These are phyloP conservation scores for Sporisorium exsertum DNA, from an alignment of 1,284 basidiomycete species.

Conservation along the genomic window DNA sequence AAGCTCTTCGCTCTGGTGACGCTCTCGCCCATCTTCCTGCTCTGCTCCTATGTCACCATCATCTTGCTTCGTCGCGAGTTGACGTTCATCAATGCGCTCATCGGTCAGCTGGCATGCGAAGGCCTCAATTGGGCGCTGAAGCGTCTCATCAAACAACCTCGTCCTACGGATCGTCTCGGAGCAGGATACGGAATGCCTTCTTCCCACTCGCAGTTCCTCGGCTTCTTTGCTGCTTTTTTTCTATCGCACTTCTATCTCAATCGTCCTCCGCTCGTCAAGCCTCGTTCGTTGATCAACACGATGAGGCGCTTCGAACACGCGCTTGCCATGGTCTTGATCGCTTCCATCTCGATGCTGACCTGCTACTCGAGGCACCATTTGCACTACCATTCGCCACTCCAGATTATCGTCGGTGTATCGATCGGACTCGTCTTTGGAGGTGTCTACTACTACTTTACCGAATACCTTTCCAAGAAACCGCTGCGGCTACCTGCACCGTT, in stretches of 20 bases:
- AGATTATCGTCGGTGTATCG: constrained; percentile 79
- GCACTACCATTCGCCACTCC: constrained; percentile 78
- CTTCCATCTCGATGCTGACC: constrained; percentile 75
- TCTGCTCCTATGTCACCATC: constrained; percentile 78
- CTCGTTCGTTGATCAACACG: constrained; percentile 43
- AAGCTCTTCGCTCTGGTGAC: constrained; percentile 61
- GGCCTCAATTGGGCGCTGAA: constrained; percentile 80
- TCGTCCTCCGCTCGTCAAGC: constrained; percentile 75
- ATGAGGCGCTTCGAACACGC: constrained; percentile 56
- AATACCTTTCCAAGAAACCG: constrained; percentile 73
- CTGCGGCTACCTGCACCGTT: constrained; percentile 42
- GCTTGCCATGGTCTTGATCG: constrained; percentile 73
- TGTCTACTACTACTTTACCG: constrained; percentile 75
- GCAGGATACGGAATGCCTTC: constrained; percentile 88
- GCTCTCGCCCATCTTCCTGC: constrained; percentile 63
- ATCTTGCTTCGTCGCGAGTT: constrained; percentile 82
- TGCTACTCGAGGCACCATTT: constrained; percentile 84
- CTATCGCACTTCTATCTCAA: constrained; percentile 79
- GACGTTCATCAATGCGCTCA: constrained; percentile 82
- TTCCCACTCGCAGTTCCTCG: constrained; percentile 89
- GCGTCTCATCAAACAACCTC: constrained; percentile 76
- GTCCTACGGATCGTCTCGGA: constrained; percentile 78
- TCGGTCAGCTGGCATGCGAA: constrained; percentile 81
- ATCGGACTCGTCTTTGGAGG: constrained; percentile 77
- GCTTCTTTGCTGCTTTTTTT: constrained; percentile 83